Conservation (phyloP, 495 filamentous ascomycete genomes). For the Ramalina intermedia region DNA sequence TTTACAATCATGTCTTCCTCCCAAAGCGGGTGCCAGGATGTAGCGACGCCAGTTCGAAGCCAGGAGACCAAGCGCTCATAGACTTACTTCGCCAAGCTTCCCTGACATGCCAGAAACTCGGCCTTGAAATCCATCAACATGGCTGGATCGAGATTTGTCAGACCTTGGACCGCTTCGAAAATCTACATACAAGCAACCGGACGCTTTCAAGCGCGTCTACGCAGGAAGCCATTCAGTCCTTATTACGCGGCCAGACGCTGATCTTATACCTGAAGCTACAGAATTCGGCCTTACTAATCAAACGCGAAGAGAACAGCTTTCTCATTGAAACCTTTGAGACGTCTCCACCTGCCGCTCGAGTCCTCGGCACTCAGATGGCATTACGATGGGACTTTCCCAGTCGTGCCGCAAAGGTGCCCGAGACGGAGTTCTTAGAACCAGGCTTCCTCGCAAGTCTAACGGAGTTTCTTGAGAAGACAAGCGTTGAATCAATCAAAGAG, state of each 20-base stretch:
- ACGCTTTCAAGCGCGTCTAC: too few relatives aligned
- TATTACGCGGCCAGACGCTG: not conserved
- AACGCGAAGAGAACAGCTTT: constrained; percentile 14
- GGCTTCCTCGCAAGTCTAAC: constrained; percentile 35
- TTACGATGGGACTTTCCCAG: constrained; percentile 34
- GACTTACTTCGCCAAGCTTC: too few relatives aligned
- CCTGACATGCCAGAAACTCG: too few relatives aligned
- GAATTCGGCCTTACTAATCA: constrained; percentile 41
- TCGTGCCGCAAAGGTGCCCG: constrained; percentile 25
- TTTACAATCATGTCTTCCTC: constrained; percentile 9
- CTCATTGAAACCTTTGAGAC: constrained; percentile 44
- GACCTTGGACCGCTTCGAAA: too few relatives aligned
- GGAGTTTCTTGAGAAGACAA: constrained; percentile 43
- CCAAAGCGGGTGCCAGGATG: too few relatives aligned
- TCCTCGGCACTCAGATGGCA: constrained; percentile 27
- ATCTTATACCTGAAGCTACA: constrained; percentile 35
- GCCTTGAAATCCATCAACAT: too few relatives aligned
- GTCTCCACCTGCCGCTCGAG: constrained; percentile 32
- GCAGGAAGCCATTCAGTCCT: too few relatives aligned
- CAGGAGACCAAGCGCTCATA: too few relatives aligned
- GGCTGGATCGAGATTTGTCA: too few relatives aligned
- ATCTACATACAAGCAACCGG: too few relatives aligned
- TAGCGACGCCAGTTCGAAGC: too few relatives aligned
- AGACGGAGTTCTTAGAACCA: constrained; percentile 21
- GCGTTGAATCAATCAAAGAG: constrained; percentile 35